Conservation (phyloP, 1,284 basidiomycete species). For the Mycena citricolor region DNA sequence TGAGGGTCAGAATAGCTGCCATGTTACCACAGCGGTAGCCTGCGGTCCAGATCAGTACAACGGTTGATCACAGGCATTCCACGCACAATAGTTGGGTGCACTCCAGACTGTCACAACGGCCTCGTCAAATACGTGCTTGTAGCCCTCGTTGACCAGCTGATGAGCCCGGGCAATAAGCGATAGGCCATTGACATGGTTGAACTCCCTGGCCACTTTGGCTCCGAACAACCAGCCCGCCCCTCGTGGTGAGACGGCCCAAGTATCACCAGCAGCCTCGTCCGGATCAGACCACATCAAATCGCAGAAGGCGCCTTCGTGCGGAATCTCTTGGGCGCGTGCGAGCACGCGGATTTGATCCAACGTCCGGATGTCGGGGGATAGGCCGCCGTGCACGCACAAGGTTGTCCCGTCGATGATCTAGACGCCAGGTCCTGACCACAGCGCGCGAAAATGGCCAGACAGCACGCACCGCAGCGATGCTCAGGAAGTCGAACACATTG, state of each 20-base stretch:
- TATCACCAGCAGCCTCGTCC: constrained; percentile 94
- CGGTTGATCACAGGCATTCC: constrained; percentile 96
- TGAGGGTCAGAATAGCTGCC: constrained; percentile 74
- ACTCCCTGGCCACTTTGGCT: constrained; percentile 85
- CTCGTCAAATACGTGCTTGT: constrained; percentile 97
- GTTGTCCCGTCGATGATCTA: constrained; percentile 93
- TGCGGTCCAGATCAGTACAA: constrained; percentile 51
- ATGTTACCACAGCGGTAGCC: constrained; percentile 75
- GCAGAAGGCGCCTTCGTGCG: constrained; percentile 97
- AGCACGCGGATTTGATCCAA: constrained; percentile 91
- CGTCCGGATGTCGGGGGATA: constrained; percentile 90
- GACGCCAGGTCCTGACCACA: not conserved
- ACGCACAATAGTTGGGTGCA: constrained; percentile 87
- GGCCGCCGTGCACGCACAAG: constrained; percentile 90
- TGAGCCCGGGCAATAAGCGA: constrained; percentile 89
- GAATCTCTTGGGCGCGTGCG: constrained; percentile 91
- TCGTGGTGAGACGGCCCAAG: constrained; percentile 93
- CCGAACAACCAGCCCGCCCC: constrained; percentile 98
- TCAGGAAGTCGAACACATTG: constrained; percentile 92
- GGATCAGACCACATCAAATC: constrained; percentile 99
- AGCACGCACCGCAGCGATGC: constrained; percentile 81
- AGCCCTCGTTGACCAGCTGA: constrained; percentile 95
- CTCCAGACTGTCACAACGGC: constrained; percentile 97
- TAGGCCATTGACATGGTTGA: constrained; percentile 89
- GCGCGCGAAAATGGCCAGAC: not conserved